Evolutionary conservation across 148 eudicot genomes (phyloP).

Genomic region (Cornus suecica): DNA sequence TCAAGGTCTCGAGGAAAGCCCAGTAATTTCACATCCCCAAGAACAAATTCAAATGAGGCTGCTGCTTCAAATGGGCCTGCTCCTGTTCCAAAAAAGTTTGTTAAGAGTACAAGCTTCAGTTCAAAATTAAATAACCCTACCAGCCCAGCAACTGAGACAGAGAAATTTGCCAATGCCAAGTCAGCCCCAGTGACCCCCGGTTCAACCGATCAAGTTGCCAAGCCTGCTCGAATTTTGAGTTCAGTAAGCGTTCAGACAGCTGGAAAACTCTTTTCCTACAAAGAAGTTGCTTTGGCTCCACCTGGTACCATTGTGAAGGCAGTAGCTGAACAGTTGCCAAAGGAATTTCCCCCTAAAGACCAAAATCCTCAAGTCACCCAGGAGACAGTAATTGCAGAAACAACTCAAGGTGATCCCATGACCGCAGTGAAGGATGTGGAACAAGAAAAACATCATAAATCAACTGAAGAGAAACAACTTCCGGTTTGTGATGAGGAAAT

Average conservation of each 20-base stretch:
- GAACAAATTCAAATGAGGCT: constrained; percentile 41
- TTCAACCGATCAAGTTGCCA: constrained; percentile 44
- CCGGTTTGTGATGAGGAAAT: constrained; percentile 22
- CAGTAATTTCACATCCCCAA: constrained; percentile 57
- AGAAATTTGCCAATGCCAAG: constrained; percentile 41
- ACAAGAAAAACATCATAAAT: constrained; percentile 26
- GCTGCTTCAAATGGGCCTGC: constrained; percentile 33
- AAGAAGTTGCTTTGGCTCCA: constrained; percentile 94
- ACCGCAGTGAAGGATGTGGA: constrained; percentile 18
- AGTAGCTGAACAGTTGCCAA: constrained; percentile 52
- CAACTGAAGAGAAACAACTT: constrained; percentile 19
- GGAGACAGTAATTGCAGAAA: constrained; percentile 23
- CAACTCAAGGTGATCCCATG: constrained; percentile 25
- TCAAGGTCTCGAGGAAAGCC: constrained; percentile 51
- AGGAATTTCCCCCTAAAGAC: constrained; percentile 29
- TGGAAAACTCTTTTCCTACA: constrained; percentile 85
- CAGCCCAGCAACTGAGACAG: constrained; percentile 30
- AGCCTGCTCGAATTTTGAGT: constrained; percentile 40
- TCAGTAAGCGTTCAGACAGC: constrained; percentile 52
- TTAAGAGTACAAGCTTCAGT: constrained; percentile 64
- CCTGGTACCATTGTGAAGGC: constrained; percentile 90
- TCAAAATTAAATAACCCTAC: constrained; percentile 37
- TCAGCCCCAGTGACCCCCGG: constrained; percentile 68
- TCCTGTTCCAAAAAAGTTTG: constrained; percentile 44
- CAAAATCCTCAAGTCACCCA: constrained; percentile 15